Evolutionary conservation across 2,329 filamentous ascomycete species (phyloP), one percentile per base, ranked within the genome.

Genomic region (Zelopaecilomyces penicillatus): DNA sequence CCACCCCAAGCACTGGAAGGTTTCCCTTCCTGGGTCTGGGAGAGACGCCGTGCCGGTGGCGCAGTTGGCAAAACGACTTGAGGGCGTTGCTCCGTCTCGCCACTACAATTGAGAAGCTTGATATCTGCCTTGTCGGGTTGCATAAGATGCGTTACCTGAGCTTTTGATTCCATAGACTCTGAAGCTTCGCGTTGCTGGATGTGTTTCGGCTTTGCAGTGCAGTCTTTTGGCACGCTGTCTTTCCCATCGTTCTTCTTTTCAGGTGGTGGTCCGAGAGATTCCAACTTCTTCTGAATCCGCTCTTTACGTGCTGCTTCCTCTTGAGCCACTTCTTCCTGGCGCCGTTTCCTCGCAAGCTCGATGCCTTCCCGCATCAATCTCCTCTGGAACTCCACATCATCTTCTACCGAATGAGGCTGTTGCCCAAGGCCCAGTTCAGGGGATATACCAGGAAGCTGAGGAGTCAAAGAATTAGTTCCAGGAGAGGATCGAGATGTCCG

Each of bases 281-380:
- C 83, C 39, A 90, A 65, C 62, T 87, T 88, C 58, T 83, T 74
- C 39, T 80, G 76, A 49, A 90, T 80, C 27, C 85, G 77, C 57
- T 87, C 83, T 54, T 78, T 75, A 47, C 74, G 77, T 12, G 78
- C 85, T n/a, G 80, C 82, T 57, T 87, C 83, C 55, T 86, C 82
- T n/a, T 72, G 75, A 19, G 76, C 81, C 54, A 84, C 82, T 60
- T 88, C 76, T 46, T 85, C 83, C 48, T 79, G 67, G 39, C 79
- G 72, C 46, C 83, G 74, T 57, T 84, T 82, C 56, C 82, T 80
- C 19, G 83, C 84, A 42, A 80, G 67, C 55, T 89, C 83, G 5
- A 81, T 73, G 34, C 78, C 78, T 54, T 87, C 81, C 33, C 75
- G 75, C 84, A 90, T 89, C 26, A 87, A 75, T 65, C 73, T 85